These are phyloP conservation scores for Pythium brachiatum DNA, from an alignment of 352 stramenopile species.

Conservation along the genomic window DNA sequence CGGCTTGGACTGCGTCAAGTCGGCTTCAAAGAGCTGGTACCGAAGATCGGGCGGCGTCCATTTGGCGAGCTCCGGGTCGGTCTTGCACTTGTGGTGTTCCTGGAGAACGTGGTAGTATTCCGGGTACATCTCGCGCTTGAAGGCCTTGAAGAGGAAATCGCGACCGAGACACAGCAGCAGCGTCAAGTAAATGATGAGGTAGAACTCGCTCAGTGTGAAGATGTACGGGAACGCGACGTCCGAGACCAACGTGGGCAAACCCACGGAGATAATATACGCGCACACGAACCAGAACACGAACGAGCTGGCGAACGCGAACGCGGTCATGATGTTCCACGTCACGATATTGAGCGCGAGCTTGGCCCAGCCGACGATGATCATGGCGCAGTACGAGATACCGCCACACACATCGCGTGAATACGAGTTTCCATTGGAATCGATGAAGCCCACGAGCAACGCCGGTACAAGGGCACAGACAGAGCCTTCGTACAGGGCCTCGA, in stretches of 20 bases:
- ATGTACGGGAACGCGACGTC: constrained; percentile 81
- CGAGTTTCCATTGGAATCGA: constrained; percentile 58
- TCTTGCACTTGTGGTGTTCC: constrained; percentile 57
- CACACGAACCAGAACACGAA: constrained; percentile 78
- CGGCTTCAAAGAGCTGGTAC: constrained; percentile 71
- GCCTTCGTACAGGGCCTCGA: constrained; percentile 77
- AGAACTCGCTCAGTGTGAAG: constrained; percentile 72
- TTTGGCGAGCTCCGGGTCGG: constrained; percentile 39
- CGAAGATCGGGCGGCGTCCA: constrained; percentile 64
- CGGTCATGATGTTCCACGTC: constrained; percentile 70
- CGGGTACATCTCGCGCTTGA: constrained; percentile 77
- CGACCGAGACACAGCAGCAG: constrained; percentile 71
- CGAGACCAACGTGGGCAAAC: constrained; percentile 50
- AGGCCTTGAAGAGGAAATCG: constrained; percentile 83
- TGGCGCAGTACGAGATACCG: constrained; percentile 70
- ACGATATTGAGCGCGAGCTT: constrained; percentile 86
- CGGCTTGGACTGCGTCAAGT: constrained; percentile 55
- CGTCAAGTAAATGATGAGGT: constrained; percentile 68
- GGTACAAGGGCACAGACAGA: constrained; percentile 67
- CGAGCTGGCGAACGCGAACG: constrained; percentile 51
- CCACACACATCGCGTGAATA: constrained; percentile 72
- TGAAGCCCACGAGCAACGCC: constrained; percentile 47
- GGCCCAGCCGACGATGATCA: constrained; percentile 77
- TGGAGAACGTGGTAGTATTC: constrained; percentile 89
- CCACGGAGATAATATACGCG: constrained; percentile 56